phyloP scores from a whole-genome alignment of 768 basidiomycete genomes.

The Tephrocybe sp. region DNA sequence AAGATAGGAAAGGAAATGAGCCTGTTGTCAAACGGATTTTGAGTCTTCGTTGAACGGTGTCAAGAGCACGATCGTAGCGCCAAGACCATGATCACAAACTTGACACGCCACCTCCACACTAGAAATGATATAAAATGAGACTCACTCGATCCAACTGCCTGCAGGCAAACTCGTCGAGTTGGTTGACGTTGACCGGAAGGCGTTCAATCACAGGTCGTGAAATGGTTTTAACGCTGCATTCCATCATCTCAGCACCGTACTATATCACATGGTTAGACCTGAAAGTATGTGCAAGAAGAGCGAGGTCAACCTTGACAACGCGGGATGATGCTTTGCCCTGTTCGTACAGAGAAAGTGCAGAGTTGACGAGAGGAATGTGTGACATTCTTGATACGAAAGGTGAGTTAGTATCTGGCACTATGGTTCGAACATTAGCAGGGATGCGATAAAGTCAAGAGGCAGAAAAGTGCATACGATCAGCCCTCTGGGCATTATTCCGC shows the following conservation, averaged over 20 bases:
- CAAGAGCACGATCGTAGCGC: neutral
- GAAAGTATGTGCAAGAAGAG: neutral
- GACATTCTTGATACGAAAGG: constrained; percentile 56
- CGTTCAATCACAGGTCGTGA: constrained; percentile 81
- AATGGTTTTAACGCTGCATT: constrained; percentile 78
- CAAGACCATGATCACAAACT: neutral
- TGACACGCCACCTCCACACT: neutral
- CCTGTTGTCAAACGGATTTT: neutral
- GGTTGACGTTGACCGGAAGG: constrained; percentile 69
- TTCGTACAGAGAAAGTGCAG: constrained; percentile 75
- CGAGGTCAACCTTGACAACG: constrained; percentile 71
- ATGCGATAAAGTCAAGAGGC: neutral
- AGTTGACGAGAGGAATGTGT: constrained; percentile 68
- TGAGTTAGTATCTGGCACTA: constrained; percentile 20
- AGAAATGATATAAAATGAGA: constrained; percentile 15
- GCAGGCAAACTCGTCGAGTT: constrained; percentile 86
- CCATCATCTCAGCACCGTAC: constrained; percentile 89
- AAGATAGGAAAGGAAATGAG: neutral
- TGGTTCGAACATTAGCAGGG: neutral
- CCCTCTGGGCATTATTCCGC: constrained; percentile 47
- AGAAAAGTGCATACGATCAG: constrained; percentile 11
- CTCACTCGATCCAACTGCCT: constrained; percentile 82
- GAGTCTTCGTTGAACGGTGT: neutral
- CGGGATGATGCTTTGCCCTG: constrained; percentile 81
- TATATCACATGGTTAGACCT: constrained; percentile 31